Conservation (phyloP, 2,329 filamentous ascomycete species). For the Myotisia sp. region DNA sequence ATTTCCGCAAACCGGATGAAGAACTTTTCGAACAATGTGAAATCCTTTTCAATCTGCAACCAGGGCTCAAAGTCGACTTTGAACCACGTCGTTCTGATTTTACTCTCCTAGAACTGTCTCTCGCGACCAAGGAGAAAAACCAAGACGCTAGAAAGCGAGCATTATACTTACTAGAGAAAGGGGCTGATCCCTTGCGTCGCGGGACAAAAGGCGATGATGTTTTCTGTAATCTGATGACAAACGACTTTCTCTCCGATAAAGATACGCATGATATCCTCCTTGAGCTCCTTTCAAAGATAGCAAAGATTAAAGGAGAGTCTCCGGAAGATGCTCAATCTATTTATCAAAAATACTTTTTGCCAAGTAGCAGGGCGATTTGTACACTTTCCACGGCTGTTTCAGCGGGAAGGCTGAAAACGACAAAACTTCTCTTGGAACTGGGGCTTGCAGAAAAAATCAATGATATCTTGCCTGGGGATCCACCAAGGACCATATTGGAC, state of each 20-base stretch:
- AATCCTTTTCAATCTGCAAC: too few species aligned
- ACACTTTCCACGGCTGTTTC: slow-evolving; percentile 12
- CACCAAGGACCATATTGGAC: slow-evolving; percentile 13
- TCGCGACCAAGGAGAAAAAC: too few species aligned
- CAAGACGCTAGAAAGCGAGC: slow-evolving; percentile 13
- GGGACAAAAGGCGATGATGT: slow-evolving; percentile 13
- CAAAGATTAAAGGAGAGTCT: slow-evolving; percentile 1
- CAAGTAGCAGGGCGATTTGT: slow-evolving; percentile 7
- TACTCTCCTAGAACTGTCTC: too few species aligned
- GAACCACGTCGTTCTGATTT: too few species aligned
- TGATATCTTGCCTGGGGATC: slow-evolving; percentile 6
- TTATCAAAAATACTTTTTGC: slow-evolving; percentile 13
- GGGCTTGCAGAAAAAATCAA: slow-evolving; percentile 13
- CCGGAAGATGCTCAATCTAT: slow-evolving; percentile 7
- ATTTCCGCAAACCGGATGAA: too few species aligned
- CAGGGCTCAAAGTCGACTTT: too few species aligned
- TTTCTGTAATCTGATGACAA: slow-evolving; percentile 15
- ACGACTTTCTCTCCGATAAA: slow-evolving; percentile 14
- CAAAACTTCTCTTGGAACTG: slow-evolving; percentile 13
- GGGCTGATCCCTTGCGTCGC: slow-evolving; percentile 11
- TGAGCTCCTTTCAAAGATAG: slow-evolving; percentile 11
- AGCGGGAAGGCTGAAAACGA: slow-evolving; percentile 12
- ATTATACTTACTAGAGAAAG: slow-evolving; percentile 14
- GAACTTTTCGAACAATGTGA: too few species aligned
- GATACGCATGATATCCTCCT: slow-evolving; percentile 14